Evolutionary conservation across 2,329 filamentous ascomycete species (phyloP).

Genomic region (Colletotrichum siamense): DNA sequence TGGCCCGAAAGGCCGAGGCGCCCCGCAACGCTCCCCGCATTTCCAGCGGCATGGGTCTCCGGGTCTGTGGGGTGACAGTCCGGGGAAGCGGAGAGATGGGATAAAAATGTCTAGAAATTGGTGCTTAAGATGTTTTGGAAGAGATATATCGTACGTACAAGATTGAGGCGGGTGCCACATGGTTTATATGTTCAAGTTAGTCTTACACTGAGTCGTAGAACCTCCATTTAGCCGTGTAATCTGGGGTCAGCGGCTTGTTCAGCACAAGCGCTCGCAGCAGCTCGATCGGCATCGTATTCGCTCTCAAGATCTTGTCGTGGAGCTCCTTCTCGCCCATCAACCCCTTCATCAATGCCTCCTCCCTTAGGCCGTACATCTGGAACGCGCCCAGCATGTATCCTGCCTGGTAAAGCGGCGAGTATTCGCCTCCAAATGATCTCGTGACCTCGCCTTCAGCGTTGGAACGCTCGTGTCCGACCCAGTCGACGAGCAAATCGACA

Average conservation of each 20-base stretch:
- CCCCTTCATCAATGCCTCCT: slow-evolving; percentile 48
- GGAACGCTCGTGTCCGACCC: slow-evolving; percentile 63
- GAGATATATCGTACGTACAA: neutral
- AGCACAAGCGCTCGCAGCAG: slow-evolving; percentile 54
- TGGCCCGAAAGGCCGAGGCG: neutral
- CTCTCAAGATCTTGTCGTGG: slow-evolving; percentile 56
- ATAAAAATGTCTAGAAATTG: neutral
- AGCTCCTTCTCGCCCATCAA: slow-evolving; percentile 56
- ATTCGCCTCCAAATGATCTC: slow-evolving; percentile 60
- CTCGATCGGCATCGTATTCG: slow-evolving; percentile 61
- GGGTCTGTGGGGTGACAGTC: neutral
- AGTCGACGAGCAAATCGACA: slow-evolving; percentile 60
- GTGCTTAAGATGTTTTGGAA: neutral
- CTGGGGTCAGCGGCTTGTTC: slow-evolving; percentile 41
- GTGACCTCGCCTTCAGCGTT: slow-evolving; percentile 67
- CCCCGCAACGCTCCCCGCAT: neutral
- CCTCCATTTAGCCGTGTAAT: slow-evolving; percentile 54
- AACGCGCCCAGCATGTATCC: slow-evolving; percentile 66
- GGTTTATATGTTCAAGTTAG: neutral
- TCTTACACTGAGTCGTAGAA: slow-evolving; percentile 43
- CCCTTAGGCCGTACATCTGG: slow-evolving; percentile 56
- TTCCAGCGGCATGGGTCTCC: neutral
- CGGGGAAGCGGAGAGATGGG: neutral
- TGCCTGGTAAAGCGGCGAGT: slow-evolving; percentile 63
- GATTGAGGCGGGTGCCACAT: neutral